Base-by-base conservation (phyloP, 139 green algal genomes). In the Eudorina sp. region DNA sequence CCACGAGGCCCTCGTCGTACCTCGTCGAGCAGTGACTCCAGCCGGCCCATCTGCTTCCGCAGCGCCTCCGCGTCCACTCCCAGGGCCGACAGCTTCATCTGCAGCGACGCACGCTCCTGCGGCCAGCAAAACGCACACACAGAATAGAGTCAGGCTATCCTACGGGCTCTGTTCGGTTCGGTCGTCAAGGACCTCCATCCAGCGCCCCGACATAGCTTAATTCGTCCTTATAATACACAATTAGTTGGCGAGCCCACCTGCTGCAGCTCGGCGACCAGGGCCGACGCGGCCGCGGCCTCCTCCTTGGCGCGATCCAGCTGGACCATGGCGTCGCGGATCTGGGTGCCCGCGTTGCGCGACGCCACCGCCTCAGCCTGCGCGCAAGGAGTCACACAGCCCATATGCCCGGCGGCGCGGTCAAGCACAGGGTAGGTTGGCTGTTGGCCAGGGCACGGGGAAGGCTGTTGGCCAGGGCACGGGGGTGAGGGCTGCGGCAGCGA, bases 21-120 rank as follows among this genome's bases (percentile, higher is more conserved):
- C 83, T 88, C 83, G 36, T 88, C 83, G 48, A 88, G 34, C 46
- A 88, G 83, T 13, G 48, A 18, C 83, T 88, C 83, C 36, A 88
- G 41, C 0, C 83, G 66, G 14, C 40, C 51, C 83, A 88, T 25
- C 69, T 88, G 83, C 27, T 6, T 34, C n/a, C 48, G 68, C 36
- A 88, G 83, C 8, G 62, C 36, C 27, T 88, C 83, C 11, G 25
- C 51, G 48, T 88, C 83, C 4, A 51, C 45, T 8, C 41, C 68
- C 5, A 68, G 11, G 21, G 64, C 81, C 18, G 43, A 16, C 45
- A 87, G 16, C 34, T 62, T 68, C 11, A 27, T 31, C 18, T 87
- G 81, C 43, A 87, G 81, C 19, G 45, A 38, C 19, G 45, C 31
- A 3, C 62, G 45, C 81, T 87, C 81, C 79, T 86, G 60, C 25